Evolutionary conservation across 2,329 filamentous ascomycete genomes (phyloP), one percentile per base, ranked within the genome.

Genomic region (Penicillium aurantiogriseum): DNA sequence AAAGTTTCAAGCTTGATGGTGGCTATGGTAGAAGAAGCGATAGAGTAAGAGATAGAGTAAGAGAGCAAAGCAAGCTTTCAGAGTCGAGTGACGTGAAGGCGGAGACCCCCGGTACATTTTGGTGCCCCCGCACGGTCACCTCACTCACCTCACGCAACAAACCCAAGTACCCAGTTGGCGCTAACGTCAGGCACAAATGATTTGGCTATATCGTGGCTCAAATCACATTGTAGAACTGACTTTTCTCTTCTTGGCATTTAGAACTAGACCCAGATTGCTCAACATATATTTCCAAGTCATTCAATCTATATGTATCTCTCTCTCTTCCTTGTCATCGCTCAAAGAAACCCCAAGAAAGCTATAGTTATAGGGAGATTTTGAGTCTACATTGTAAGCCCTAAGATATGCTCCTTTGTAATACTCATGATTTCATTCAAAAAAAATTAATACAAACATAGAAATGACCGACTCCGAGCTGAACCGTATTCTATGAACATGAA

Each of bases 161-260:
- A 35, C n/a, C 38, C 27, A 42, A 55, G 44, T 55, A 27, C 52
- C 35, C 31, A 21, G 27, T 45, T 33, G 50, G 29, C 44, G 47
- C 62, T 63, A 64, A 59, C 54, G 60, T 64, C 60, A 61, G 56
- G 60, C 60, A 64, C 60, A 17, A 21, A 54, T 44, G 46, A 56
- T 35, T 44, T 50, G 45, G 13, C n/a, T 19, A 23, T 19, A 15
- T 52, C 31, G 36, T 54, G 38, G 44, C 44, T 31, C 27, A 10
- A 42, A 43, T 42, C 35, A 43, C 15, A 31, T 46, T 31, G 23
- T 31, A 15, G 13, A 29, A 38, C 33, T 27, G 4, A 39, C 6
- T 17, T 40, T 36, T 7, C 9, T 40, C 9, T 31, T 15, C 35
- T 54, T 54, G 43, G 51, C 35, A 46, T 39, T 4, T 29, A 23